Percentiles rank a stretch among this genome's conserved stretches.
Evolutionary conservation across 2,329 filamentous ascomycete genomes (phyloP).

Genomic region (Hypoxylon sp.): DNA sequence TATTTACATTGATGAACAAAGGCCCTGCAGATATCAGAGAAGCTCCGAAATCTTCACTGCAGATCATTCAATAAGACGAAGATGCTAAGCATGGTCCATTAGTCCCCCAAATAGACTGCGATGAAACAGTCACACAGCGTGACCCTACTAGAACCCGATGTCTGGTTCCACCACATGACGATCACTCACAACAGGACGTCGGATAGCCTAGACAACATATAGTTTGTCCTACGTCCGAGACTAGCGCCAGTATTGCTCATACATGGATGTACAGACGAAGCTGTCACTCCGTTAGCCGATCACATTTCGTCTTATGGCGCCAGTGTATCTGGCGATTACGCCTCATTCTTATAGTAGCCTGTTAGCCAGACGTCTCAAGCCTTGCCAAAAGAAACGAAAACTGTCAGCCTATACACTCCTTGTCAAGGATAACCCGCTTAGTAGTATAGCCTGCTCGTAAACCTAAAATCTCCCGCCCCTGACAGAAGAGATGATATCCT

Average conservation of each 20-base stretch:
- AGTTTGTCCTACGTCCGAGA: conserved; percentile 10
- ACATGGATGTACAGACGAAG: not conserved
- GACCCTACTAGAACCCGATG: not conserved
- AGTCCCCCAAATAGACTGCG: not conserved
- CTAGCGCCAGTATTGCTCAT: not conserved
- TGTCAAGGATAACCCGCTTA: not conserved
- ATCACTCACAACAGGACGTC: not conserved
- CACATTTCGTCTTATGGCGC: not conserved
- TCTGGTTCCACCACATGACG: conserved; percentile 12
- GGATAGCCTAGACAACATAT: not conserved
- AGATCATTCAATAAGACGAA: not conserved
- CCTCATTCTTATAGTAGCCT: not conserved
- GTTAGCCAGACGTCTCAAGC: not conserved
- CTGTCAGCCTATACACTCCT: not conserved
- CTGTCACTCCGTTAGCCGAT: not conserved
- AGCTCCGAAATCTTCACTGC: not conserved
- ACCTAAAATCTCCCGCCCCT: conserved; percentile 2
- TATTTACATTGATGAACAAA: conserved; percentile 14
- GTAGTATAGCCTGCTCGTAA: not conserved
- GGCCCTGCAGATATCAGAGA: not conserved
- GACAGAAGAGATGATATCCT: not conserved
- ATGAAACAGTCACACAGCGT: conserved; percentile 22
- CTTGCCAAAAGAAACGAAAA: not conserved
- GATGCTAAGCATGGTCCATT: not conserved
- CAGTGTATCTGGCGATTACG: not conserved